Evolutionary conservation across 495 filamentous ascomycete species (phyloP).

Genomic region (Daldinia grandis): DNA sequence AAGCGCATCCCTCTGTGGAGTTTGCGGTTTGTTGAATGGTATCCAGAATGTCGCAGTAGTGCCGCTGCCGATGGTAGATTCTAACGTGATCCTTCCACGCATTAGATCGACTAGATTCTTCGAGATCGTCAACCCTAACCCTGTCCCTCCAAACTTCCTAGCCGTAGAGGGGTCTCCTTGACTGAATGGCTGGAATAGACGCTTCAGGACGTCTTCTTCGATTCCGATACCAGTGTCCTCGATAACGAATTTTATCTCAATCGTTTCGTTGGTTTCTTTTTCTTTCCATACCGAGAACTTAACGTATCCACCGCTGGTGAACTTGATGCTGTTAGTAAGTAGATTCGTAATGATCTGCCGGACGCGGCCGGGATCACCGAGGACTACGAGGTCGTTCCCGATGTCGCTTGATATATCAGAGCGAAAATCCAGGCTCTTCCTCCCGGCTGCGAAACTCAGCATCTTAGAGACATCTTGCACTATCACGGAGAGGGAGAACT

Average conservation of each 20-base stretch:
- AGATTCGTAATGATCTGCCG: constrained; percentile 87
- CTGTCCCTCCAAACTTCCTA: constrained; percentile 81
- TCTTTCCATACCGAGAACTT: constrained; percentile 60
- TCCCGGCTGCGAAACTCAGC: constrained; percentile 65
- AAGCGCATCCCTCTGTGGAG: constrained; percentile 45
- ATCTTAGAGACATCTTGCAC: constrained; percentile 74
- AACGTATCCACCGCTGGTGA: constrained; percentile 77
- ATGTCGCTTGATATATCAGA: constrained; percentile 56
- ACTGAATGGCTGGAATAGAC: constrained; percentile 85
- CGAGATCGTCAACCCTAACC: constrained; percentile 81
- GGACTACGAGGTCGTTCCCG: constrained; percentile 57
- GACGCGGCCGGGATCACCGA: constrained; percentile 81
- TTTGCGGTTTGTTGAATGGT: constrained; percentile 67
- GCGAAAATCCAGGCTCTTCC: constrained; percentile 65
- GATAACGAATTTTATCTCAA: constrained; percentile 68
- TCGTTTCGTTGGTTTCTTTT: constrained; percentile 56
- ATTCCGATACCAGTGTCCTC: constrained; percentile 88
- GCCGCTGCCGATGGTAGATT: constrained; percentile 65
- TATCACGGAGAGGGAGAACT: constrained; percentile 79
- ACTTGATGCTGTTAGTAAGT: constrained; percentile 89
- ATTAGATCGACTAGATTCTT: constrained; percentile 83
- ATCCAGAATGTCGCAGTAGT: constrained; percentile 74
- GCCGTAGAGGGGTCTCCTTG: constrained; percentile 84
- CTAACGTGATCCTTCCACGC: constrained; percentile 75
- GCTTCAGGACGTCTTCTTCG: constrained; percentile 73